Base-by-base conservation (phyloP, 2,329 filamentous ascomycete genomes). In the Rhytidhysteron rufulum region DNA sequence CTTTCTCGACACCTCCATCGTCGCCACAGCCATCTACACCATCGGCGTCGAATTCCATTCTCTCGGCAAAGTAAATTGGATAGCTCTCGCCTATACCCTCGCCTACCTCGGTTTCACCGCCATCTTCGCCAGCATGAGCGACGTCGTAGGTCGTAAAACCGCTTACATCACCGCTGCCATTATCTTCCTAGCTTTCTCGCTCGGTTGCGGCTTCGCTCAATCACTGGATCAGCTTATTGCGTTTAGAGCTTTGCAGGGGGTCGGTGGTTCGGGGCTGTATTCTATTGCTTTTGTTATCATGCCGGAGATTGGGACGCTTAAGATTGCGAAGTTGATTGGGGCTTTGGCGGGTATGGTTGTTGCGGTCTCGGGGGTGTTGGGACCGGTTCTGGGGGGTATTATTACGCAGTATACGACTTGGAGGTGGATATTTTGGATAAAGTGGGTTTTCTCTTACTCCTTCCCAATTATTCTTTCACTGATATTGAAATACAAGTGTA, bases 1-100 rank as follows among this genome's bases (percentile, higher is more conserved):
- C 20, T 71, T 80, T 50, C 56, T 80, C n/a, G 78, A 82, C 54
- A 72, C 74, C 2, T 78, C 78, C 3, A 80, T 82, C 27, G 74
- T 82, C 1, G 77, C 78, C 1, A 81, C 78, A 10, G 75, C 74
- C 32, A 58, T 82, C 8, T 75, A 75, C 49, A 67, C 66, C n/a
- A 81, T 82, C 34, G 74, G 72, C 2, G 54, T 52, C 13, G 74
- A 82, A 4, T 76, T 82, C 34, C 41, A 68, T 9, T 64, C 68
- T 11, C 48, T 53, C 31, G 41, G 37, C 17, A 37, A 34, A 20
- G 45, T 48, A 13, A 50, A 41, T 11, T 58, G 54, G 54, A 39
- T 54, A 9, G 44, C 51, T 10, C 44, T 53, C 8, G 44, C 53
- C 2, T 58, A 55, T 39, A 48, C 51, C 13, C 62, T 81, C 17